phyloP scores from a whole-genome alignment of 139 green algal species.

The Choricystis sp. region DNA sequence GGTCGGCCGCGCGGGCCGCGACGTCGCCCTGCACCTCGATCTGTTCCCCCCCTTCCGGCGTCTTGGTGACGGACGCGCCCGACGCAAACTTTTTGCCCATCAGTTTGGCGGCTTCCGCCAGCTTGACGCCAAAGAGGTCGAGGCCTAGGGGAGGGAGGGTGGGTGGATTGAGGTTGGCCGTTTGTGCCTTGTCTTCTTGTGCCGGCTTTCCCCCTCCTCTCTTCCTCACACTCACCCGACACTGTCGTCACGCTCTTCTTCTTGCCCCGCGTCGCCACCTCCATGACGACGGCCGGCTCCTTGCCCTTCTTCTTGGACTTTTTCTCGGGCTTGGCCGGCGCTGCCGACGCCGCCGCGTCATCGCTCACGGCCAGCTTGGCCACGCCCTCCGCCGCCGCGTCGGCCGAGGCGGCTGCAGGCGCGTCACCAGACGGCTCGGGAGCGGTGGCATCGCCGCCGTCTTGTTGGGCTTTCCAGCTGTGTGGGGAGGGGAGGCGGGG shows the following conservation, averaged over 20 bases:
- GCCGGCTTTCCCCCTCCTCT: too few species aligned
- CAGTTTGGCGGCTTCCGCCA: conserved; percentile 78
- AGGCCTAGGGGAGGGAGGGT: too few species aligned
- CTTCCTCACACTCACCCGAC: too few species aligned
- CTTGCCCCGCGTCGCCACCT: conserved; percentile 68
- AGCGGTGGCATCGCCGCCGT: too few species aligned
- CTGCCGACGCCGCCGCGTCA: conserved; percentile 14
- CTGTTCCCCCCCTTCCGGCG: conserved; percentile 65
- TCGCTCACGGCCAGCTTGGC: conserved; percentile 43
- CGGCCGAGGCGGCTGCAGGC: conserved; percentile 26
- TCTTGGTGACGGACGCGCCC: conserved; percentile 79
- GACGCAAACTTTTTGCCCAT: conserved; percentile 99
- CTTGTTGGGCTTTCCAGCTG: not conserved
- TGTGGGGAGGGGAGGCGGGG: not conserved
- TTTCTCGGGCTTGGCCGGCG: not conserved
- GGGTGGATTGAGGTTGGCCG: too few species aligned
- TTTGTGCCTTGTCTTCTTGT: too few species aligned
- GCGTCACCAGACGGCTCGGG: not conserved
- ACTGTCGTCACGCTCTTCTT: conserved; percentile 90
- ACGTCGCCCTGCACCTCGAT: conserved; percentile 71
- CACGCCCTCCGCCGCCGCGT: conserved; percentile 20
- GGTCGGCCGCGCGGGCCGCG: too few species aligned
- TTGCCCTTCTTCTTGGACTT: conserved; percentile 63
- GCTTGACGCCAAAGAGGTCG: conserved; percentile 80
- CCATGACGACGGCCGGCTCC: conserved; percentile 44